A percentile compares a stretch with the other conserved stretches of the same genome.
phyloP scores from a whole-genome alignment of 352 stramenopile genomes.

The Globisporangium heterothallicum region DNA sequence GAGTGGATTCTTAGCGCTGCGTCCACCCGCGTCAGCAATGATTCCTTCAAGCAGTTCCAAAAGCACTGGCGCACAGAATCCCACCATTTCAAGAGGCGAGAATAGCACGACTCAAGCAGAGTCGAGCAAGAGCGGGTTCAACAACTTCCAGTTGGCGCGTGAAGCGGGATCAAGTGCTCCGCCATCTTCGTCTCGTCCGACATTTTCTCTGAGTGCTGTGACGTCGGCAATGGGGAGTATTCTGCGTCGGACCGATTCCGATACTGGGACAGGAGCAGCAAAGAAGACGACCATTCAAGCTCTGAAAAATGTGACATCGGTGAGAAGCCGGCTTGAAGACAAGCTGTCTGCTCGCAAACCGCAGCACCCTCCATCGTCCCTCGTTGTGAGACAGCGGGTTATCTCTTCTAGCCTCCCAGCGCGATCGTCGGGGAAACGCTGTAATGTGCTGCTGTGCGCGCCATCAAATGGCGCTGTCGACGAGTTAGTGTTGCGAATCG shows the following conservation, averaged over 20 bases:
- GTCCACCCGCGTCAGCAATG: conserved; percentile 42
- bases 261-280: conserved; percentile 1
- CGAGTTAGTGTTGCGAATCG: conserved; percentile 83
- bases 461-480: conserved; percentile 90
- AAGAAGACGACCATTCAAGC: conserved; percentile 61
- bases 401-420: conserved; percentile 16
- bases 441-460: conserved; percentile 82
- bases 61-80: neutral
- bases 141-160: conserved; percentile 41
- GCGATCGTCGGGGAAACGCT: conserved; percentile 25
- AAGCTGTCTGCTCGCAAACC: conserved; percentile 36
- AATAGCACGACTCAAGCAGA: conserved; percentile 1
- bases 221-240: conserved; percentile 51
- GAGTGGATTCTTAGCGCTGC: conserved; percentile 65
- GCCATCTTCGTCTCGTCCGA: conserved; percentile 4
- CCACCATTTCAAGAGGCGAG: neutral
- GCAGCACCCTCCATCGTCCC: conserved; percentile 17
- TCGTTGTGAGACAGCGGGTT: conserved; percentile 49
- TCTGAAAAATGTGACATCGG: conserved; percentile 49
- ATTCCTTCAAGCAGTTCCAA: conserved; percentile 16
- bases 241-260: conserved; percentile 36
- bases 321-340: conserved; percentile 57
- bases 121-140: conserved; percentile 27
- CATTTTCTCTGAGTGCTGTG: conserved; percentile 56
- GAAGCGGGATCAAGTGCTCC: conserved; percentile 17